Conservation (phyloP, 2,329 filamentous ascomycete genomes). For the Hymenoscyphus repandus region DNA sequence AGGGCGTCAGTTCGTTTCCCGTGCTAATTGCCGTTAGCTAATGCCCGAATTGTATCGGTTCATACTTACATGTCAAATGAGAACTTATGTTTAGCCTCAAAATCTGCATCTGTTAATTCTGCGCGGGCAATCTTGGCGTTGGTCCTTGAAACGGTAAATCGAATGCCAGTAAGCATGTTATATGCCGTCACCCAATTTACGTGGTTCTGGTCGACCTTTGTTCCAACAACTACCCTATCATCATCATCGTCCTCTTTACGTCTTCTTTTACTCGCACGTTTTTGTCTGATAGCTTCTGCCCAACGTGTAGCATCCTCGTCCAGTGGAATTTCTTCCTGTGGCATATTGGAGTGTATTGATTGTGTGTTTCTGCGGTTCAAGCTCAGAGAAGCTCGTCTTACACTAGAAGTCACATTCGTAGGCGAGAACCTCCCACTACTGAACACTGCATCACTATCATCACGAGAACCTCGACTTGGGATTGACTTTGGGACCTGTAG, state of each 20-base stretch:
- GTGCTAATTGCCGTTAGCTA: slow-evolving; percentile 53
- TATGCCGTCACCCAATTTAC: slow-evolving; percentile 97
- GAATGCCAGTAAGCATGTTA: slow-evolving; percentile 99
- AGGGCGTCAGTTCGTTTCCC: slow-evolving; percentile 94
- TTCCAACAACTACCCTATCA: slow-evolving; percentile 90
- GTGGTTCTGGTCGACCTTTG: slow-evolving; percentile 95
- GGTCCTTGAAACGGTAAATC: slow-evolving; percentile 90
- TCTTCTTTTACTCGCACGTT: slow-evolving; percentile 80
- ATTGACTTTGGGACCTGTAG: slow-evolving; percentile 74
- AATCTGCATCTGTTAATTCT: slow-evolving; percentile 77
- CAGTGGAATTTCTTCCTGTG: slow-evolving; percentile 74
- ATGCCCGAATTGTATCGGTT: background rate
- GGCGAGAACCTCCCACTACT: slow-evolving; percentile 81
- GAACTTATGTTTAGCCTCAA: slow-evolving; percentile 92
- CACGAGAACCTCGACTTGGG: slow-evolving; percentile 65
- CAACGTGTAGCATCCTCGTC: slow-evolving; percentile 90
- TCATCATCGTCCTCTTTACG: slow-evolving; percentile 85
- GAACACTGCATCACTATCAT: slow-evolving; percentile 62
- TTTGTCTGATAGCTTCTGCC: slow-evolving; percentile 90
- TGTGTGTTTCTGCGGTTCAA: slow-evolving; percentile 76
- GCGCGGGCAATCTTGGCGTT: slow-evolving; percentile 95
- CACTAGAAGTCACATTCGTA: slow-evolving; percentile 43
- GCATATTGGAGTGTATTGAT: slow-evolving; percentile 78
- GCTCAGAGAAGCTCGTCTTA: slow-evolving; percentile 76
- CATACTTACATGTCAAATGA: slow-evolving; percentile 88